Percentiles rank a stretch among this genome's conserved stretches.
Evolutionary conservation across 2,329 filamentous ascomycete species (phyloP).

Genomic region (Aspergillus pseudoviridinutans): DNA sequence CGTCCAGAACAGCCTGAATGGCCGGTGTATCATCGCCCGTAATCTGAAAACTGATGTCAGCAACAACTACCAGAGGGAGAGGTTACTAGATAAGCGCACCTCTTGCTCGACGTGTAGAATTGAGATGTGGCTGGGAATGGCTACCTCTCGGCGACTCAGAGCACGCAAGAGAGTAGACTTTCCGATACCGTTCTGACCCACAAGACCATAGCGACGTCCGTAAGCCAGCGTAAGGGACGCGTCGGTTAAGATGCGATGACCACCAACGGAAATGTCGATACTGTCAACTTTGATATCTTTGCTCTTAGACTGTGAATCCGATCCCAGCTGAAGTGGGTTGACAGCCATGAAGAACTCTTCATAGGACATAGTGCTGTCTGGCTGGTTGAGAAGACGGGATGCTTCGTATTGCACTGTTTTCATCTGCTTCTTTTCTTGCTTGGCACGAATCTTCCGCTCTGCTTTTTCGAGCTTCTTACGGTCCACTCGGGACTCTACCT

Average conservation of each 20-base stretch:
- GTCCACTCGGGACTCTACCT: constrained; percentile 96
- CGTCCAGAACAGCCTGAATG: constrained; percentile 90
- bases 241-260: constrained; percentile 82
- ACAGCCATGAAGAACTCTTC: constrained; percentile 99
- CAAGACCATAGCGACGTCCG: constrained; percentile 89
- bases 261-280: constrained; percentile 89
- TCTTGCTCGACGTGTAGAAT: constrained; percentile 99
- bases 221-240: constrained; percentile 87
- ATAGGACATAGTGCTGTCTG: constrained; percentile 82
- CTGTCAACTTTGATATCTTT: constrained; percentile 99
- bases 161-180: constrained; percentile 93
- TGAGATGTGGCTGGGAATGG: constrained; percentile 94
- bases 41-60: constrained; percentile 55
- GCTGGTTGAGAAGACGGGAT: constrained; percentile 78
- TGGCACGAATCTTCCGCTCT: constrained; percentile 93
- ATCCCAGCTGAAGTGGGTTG: constrained; percentile 87
- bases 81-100: constrained; percentile 47
- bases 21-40: constrained; percentile 93
- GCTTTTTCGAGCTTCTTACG: constrained; percentile 99
- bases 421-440: constrained; percentile 97
- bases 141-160: constrained; percentile 84
- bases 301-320: constrained; percentile 71
- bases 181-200: constrained; percentile 99
- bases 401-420: constrained; percentile 98
- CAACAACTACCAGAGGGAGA: not conserved